A percentile compares a stretch with the other conserved stretches of the same genome.
Evolutionary conservation across 2,329 filamentous ascomycete genomes (phyloP).

Genomic region (Orbilia javanica): DNA sequence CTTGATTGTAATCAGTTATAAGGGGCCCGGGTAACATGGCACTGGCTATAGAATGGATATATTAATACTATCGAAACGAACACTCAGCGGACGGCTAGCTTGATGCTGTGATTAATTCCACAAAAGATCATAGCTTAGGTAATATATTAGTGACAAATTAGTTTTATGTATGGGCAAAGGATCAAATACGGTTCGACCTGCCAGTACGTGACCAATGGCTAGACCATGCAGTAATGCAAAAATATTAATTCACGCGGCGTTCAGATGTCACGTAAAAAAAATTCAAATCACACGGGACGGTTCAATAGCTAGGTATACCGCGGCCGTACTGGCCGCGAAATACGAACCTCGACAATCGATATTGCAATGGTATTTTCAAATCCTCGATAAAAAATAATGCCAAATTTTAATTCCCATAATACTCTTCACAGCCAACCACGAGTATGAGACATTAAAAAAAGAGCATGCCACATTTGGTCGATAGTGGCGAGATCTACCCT

Average conservation of each 20-base stretch:
- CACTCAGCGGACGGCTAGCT: no score
- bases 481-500: slow-evolving; percentile 22
- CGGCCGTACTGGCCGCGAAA: not conserved
- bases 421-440: not conserved
- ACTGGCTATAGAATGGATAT: no score
- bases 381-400: not conserved
- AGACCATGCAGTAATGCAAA: not conserved
- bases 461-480: slow-evolving; percentile 14
- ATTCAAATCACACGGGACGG: not conserved
- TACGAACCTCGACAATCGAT: not conserved
- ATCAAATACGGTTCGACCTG: no score
- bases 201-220: no score
- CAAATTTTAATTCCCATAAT: not conserved
- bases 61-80: no score
- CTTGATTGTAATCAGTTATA: no score
- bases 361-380: not conserved
- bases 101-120: no score
- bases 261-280: not conserved
- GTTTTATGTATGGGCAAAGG: no score
- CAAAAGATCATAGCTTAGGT: no score
- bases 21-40: no score
- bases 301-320: not conserved
- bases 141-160: no score
- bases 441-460: not conserved
- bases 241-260: not conserved